Base-by-base conservation (phyloP, 768 basidiomycete species). In the Scleroderma citrinum region DNA sequence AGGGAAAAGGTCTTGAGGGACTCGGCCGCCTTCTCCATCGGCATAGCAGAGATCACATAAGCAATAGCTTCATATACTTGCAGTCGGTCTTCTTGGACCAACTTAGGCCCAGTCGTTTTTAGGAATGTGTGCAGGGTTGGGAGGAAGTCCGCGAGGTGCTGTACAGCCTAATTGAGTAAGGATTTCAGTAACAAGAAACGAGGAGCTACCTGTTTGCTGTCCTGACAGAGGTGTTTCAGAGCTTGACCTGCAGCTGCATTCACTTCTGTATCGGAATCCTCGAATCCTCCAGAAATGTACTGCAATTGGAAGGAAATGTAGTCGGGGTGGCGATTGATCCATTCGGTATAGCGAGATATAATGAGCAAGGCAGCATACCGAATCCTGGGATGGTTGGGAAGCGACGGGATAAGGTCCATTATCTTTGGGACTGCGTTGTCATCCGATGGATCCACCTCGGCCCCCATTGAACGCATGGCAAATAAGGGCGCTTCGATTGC, bases 391-490 rank as follows among this genome's bases (percentile, higher is more conserved):
- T 98, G 95, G 38, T 71, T 70, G 2, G 96, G 96, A 23, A 99
- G 82, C 21, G 80, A 82, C 5, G 94, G 92, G 26, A 99, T 82
- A 40, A 97, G 76, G 59, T 93, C 89, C 82, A 99, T 92, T 59
- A 98, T 94, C 64, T 92, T 91, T 2, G 94, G 93, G n/a, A 98
- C 84, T 31, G 88, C 83, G 52, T 77, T 79, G 43, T 89, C 78
- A 64, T 98, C 94, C 35, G 75, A 71, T 8, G 82, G 72, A 59
- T 97, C 89, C 20, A 98, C 78, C 66, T 94, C 86, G 5, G 92
- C 94, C 10, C 96, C 96, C 91, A 99, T 98, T 12, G 95, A 93
- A 39, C 96, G 79, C 85, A 99, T 85, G 16, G 94, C 92, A 69
- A 99, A 99, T 35, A 99, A 69, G 1, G 96, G 96, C 0, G 96